Base-by-base conservation (phyloP, 768 basidiomycete genomes). In the Cystoderma amianthinum region DNA sequence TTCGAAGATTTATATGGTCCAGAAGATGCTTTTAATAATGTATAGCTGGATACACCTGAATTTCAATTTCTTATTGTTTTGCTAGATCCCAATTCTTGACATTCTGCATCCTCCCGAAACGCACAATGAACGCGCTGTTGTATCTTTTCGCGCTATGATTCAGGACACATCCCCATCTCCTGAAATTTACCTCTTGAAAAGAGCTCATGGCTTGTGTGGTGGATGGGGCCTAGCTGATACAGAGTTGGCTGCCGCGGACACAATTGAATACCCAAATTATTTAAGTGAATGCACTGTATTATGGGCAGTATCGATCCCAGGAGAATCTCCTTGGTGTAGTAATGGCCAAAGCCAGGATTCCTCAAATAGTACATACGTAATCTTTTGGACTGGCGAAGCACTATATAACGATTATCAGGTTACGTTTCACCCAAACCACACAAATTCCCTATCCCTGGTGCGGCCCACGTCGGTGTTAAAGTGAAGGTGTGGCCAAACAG, bases 291-390 rank as follows among this genome's bases (percentile, higher is more conserved):
- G 76, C 54, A 69, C 60, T 15, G 64, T 79, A 15, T 39, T 87
- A 6, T 92, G 89, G 89, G 82, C 78, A 1, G 78, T 85, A 20
- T 79, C 69, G 43, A 71, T 91, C 5, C 88, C 88, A 2, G 83
- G 80, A 17, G 71, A 86, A 53, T 69, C 73, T 36, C 43, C 59
- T 0, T 90, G 86, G 85, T 71, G 67, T 45, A 46, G 58, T 13
- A 54, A 59, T 2, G 59, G 62, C 40, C 41, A 18, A 24, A 36
- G 12, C 34, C 34, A 7, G 9, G 9, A 30, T 15, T 30, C 10
- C 28, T 9, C 28, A 15, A 9, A 30, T 9, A 30, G 28, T 9
- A 9, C 28, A 9, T 9, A 9, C 28, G 9, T 30, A 30, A 9
- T 30, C 15, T 30, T 30, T 30, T 30, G 9, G 9, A 30, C 15